Conservation (phyloP, 225 moss, liverwort and hornwort genomes). For the Antitrichia curtipendula region DNA sequence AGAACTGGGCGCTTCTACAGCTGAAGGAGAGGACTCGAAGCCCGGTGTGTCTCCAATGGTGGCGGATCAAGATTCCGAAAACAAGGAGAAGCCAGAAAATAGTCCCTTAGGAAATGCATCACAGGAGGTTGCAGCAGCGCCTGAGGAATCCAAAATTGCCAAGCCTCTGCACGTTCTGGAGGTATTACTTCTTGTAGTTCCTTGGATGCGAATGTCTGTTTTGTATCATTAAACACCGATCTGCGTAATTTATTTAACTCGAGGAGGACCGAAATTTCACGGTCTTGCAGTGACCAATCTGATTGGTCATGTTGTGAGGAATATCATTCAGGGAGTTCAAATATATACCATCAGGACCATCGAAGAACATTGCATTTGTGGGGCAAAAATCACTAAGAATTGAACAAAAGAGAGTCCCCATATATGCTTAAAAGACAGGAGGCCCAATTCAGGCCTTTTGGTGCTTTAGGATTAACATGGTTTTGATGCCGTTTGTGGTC, state of each 20-base stretch:
- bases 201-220: not conserved
- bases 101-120: not conserved
- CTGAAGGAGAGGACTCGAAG: not conserved
- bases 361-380: not conserved
- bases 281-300: not conserved
- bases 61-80: not conserved
- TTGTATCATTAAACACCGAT: not conserved
- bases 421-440: not conserved
- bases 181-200: not conserved
- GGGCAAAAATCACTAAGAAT: not conserved
- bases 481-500: not conserved
- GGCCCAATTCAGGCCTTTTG: not conserved
- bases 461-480: not conserved
- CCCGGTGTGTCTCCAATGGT: not conserved
- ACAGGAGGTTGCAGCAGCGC: constrained; percentile 1
- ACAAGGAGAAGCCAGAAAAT: constrained; percentile 14
- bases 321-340: not conserved
- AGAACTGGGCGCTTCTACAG: not conserved
- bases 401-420: not conserved
- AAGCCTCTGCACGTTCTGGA: constrained; percentile 48
- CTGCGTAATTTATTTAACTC: not conserved
- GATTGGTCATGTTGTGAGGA: not conserved
- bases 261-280: not conserved
- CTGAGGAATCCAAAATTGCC: constrained; percentile 22
- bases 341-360: not conserved